phyloP scores from a whole-genome alignment of 2,329 filamentous ascomycete genomes.

The Exserohilum turcica region DNA sequence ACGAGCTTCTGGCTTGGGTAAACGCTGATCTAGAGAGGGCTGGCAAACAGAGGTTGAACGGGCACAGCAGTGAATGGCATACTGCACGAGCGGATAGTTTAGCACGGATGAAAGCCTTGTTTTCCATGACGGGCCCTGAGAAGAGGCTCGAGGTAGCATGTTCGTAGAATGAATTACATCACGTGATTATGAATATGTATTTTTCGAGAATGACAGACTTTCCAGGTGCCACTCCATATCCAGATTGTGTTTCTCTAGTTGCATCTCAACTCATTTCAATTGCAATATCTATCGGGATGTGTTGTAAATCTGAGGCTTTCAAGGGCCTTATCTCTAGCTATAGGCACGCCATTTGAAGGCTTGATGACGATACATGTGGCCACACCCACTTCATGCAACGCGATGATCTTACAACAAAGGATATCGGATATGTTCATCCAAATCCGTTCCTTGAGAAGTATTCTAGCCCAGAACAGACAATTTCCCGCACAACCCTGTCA shows the following conservation, averaged over 20 bases:
- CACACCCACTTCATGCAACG: background rate
- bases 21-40: slow-evolving; percentile 38
- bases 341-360: slow-evolving; percentile 9
- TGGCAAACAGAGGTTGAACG: slow-evolving; percentile 30
- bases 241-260: too few species aligned
- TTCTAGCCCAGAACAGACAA: background rate
- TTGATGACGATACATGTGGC: slow-evolving; percentile 5
- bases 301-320: background rate
- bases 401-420: background rate
- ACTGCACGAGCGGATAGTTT: slow-evolving; percentile 41
- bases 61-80: slow-evolving; percentile 47
- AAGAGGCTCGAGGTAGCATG: slow-evolving; percentile 17
- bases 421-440: background rate
- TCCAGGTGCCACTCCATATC: background rate
- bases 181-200: background rate
- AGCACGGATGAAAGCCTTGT: slow-evolving; percentile 41
- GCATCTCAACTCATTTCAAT: background rate
- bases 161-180: slow-evolving; percentile 3
- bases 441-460: background rate
- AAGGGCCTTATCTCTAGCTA: background rate
- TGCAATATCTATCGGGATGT: background rate
- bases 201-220: background rate
- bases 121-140: slow-evolving; percentile 7
- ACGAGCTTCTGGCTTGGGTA: slow-evolving; percentile 48
- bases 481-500: slow-evolving; percentile 6